Conservation (phyloP, 2,329 filamentous ascomycete species). For the Verticillium tricorpus region DNA sequence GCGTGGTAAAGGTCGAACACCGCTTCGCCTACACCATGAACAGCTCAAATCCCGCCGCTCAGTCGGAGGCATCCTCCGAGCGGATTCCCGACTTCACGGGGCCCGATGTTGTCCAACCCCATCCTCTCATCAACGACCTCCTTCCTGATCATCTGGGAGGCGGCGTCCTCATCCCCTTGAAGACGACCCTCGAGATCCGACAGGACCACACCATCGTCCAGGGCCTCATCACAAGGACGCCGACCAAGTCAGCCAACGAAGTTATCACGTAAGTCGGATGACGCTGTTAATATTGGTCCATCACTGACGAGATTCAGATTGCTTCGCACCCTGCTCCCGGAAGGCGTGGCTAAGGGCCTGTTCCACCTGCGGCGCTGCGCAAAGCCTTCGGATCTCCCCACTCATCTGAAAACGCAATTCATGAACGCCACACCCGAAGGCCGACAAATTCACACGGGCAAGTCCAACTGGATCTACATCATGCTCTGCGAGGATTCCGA, state of each 20-base stretch:
- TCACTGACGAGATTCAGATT: constrained; percentile 19
- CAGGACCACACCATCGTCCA: constrained; percentile 55
- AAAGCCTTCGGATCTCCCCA: constrained; percentile 64
- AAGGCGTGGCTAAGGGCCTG: constrained; percentile 59
- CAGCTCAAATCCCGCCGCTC: not conserved
- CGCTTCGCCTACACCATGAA: not conserved
- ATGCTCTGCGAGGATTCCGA: constrained; percentile 47
- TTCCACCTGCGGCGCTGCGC: constrained; percentile 73
- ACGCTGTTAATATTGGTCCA: not conserved
- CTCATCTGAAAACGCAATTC: constrained; percentile 57
- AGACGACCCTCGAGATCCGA: constrained; percentile 59
- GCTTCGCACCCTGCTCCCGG: constrained; percentile 51
- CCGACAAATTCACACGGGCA: constrained; percentile 53
- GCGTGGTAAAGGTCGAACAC: not conserved
- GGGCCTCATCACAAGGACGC: constrained; percentile 68
- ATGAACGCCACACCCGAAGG: constrained; percentile 54
- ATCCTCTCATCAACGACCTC: constrained; percentile 30
- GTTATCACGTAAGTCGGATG: constrained; percentile 62
- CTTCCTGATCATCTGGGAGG: constrained; percentile 29
- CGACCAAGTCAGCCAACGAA: constrained; percentile 65
- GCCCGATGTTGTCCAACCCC: constrained; percentile 12
- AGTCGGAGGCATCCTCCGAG: constrained; percentile 2
- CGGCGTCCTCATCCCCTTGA: constrained; percentile 56
- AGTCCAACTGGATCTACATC: constrained; percentile 58
- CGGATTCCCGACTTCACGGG: constrained; percentile 10